Evolutionary conservation across 2,329 filamentous ascomycete species (phyloP).

Genomic region (Epichloe gansuensis): DNA sequence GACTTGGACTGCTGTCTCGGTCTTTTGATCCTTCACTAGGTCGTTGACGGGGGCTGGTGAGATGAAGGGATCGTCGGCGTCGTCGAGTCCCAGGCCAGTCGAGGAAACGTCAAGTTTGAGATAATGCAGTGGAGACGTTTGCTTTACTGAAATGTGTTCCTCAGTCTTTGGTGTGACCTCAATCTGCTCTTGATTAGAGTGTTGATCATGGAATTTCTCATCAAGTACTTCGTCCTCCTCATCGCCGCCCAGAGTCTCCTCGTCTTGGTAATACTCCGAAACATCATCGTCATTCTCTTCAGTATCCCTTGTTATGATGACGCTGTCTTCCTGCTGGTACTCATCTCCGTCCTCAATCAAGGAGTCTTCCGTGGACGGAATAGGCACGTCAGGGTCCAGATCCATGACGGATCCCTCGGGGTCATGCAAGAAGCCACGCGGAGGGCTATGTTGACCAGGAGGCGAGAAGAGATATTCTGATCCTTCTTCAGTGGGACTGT

Average conservation of each 20-base stretch:
- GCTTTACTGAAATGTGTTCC: background rate
- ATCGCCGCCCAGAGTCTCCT: slow-evolving; percentile 41
- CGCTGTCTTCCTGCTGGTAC: slow-evolving; percentile 41
- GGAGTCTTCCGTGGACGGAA: slow-evolving; percentile 71
- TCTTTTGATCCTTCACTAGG: background rate
- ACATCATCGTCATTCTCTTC: slow-evolving; percentile 51
- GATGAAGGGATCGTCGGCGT: background rate
- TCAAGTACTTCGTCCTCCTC: slow-evolving; percentile 27
- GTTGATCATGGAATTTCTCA: background rate
- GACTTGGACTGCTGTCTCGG: slow-evolving; percentile 20
- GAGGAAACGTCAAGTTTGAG: slow-evolving; percentile 11
- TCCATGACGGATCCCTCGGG: background rate
- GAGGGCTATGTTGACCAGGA: slow-evolving; percentile 39
- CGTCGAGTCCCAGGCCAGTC: slow-evolving; percentile 23
- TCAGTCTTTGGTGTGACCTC: background rate
- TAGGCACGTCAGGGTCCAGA: slow-evolving; percentile 78
- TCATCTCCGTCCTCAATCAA: slow-evolving; percentile 41
- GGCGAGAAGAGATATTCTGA: slow-evolving; percentile 54
- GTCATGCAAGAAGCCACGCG: slow-evolving; percentile 35
- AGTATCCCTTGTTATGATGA: slow-evolving; percentile 54
- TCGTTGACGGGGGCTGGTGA: background rate
- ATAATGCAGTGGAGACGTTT: slow-evolving; percentile 11
- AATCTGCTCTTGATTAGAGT: background rate
- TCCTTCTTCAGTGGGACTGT: slow-evolving; percentile 39
- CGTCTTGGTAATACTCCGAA: slow-evolving; percentile 54